A percentile compares a stretch with the other conserved stretches of the same genome.
These are phyloP conservation scores for Drechslerella coelobrocha DNA, from an alignment of 2,329 filamentous ascomycete species.

Conservation along the genomic window DNA sequence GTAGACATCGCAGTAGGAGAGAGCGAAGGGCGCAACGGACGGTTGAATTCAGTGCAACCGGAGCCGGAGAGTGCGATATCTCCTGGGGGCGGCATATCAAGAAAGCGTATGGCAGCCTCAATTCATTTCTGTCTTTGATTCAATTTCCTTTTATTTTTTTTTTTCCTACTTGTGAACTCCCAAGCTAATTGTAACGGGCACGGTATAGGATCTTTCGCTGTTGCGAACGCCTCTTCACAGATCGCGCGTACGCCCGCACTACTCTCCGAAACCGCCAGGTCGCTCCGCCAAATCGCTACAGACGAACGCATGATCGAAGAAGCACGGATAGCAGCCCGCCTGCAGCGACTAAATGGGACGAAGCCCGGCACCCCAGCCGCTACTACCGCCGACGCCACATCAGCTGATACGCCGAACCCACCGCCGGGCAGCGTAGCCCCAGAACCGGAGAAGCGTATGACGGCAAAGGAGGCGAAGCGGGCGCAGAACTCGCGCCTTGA, in stretches of 20 bases:
- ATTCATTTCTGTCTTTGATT: neutral
- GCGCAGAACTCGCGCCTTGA: constrained; percentile 54
- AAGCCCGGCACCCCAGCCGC: constrained; percentile 38
- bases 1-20: constrained; percentile 37
- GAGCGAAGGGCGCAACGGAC: constrained; percentile 31
- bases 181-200: neutral
- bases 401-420: constrained; percentile 22
- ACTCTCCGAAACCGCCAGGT: constrained; percentile 34
- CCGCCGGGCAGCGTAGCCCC: constrained; percentile 30
- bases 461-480: constrained; percentile 54
- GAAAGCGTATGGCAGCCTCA: constrained; percentile 48
- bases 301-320: constrained; percentile 44
- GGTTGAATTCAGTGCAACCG: constrained; percentile 13
- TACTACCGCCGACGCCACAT: constrained; percentile 13
- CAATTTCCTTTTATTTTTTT: neutral
- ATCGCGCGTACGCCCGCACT: constrained; percentile 18
- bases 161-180: neutral
- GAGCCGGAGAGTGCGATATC: constrained; percentile 28
- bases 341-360: constrained; percentile 29
- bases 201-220: constrained; percentile 33
- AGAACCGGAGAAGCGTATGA: constrained; percentile 51
- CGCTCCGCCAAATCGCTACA: constrained; percentile 28
- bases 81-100: constrained; percentile 18
- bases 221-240: constrained; percentile 32
- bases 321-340: constrained; percentile 36